Percentiles rank a stretch among this genome's conserved stretches.
Conservation (phyloP, 257 asterid species). For the Solanum ossicruentum region DNA sequence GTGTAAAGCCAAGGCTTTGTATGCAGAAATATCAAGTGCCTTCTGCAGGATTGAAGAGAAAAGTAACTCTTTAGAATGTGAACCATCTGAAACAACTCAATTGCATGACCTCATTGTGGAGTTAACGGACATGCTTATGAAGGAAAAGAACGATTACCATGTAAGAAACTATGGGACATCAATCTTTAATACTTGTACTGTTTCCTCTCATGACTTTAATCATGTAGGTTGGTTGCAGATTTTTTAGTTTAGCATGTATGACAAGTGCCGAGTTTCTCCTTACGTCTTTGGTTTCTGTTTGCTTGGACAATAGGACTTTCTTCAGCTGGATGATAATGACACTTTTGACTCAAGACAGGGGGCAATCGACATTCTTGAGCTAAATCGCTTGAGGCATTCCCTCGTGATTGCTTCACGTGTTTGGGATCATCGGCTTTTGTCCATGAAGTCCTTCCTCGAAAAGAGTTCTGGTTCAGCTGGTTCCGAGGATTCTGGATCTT, state of each 20-base stretch:
- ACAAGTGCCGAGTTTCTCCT: background rate
- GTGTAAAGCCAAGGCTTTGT: constrained; percentile 51
- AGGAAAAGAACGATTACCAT: constrained; percentile 37
- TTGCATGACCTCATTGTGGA: constrained; percentile 40
- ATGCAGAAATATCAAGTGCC: constrained; percentile 50
- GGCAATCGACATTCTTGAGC: constrained; percentile 56
- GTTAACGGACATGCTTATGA: constrained; percentile 38
- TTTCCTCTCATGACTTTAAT: background rate
- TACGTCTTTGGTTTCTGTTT: background rate
- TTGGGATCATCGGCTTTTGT: constrained; percentile 61
- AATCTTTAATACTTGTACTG: background rate
- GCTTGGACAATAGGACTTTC: constrained; percentile 35
- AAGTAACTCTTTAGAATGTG: constrained; percentile 28
- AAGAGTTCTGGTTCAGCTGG: constrained; percentile 24
- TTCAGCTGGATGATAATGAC: constrained; percentile 23
- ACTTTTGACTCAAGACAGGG: constrained; percentile 12
- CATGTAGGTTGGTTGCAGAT: background rate
- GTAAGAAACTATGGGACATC: constrained; percentile 21
- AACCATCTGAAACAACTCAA: constrained; percentile 36
- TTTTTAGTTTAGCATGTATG: background rate
- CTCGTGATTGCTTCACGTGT: constrained; percentile 49
- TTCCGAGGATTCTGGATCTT: constrained; percentile 16
- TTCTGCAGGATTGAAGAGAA: constrained; percentile 40
- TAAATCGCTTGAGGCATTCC: constrained; percentile 64
- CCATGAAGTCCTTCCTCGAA: constrained; percentile 46